phyloP scores from a whole-genome alignment of 352 stramenopile genomes.

The Peronospora destructor region DNA sequence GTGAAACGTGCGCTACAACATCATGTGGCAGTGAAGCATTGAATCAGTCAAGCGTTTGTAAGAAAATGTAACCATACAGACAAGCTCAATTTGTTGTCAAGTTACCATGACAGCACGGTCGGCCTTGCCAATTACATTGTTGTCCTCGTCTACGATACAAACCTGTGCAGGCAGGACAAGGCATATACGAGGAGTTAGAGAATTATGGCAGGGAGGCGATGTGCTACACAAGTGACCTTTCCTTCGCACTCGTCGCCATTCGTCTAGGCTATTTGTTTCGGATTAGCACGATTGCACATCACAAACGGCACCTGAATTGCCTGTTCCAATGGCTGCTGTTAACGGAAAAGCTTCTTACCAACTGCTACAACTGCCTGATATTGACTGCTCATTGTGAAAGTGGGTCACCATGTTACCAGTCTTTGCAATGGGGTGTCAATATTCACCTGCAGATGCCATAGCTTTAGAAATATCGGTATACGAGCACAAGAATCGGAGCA shows the following conservation, averaged over 20 bases:
- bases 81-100: background rate
- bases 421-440: too few relatives aligned
- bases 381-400: too few relatives aligned
- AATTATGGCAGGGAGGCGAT: background rate
- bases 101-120: conserved; percentile 76
- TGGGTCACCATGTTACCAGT: too few relatives aligned
- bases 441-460: too few relatives aligned
- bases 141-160: conserved; percentile 76
- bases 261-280: background rate
- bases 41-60: too few relatives aligned
- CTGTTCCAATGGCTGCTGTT: too few relatives aligned
- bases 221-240: conserved; percentile 29
- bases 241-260: conserved; percentile 48
- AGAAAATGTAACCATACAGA: background rate
- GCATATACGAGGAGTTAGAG: background rate
- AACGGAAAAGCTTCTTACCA: too few relatives aligned
- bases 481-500: too few relatives aligned
- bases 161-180: conserved; percentile 35
- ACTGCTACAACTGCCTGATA: too few relatives aligned
- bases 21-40: too few relatives aligned
- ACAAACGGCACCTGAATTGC: too few relatives aligned
- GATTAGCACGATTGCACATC: background rate
- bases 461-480: too few relatives aligned
- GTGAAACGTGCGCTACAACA: conserved; percentile 56
- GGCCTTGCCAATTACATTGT: conserved; percentile 77